Base-by-base conservation (phyloP, 1,284 basidiomycete species). In the Paramarasmius palmivorus region DNA sequence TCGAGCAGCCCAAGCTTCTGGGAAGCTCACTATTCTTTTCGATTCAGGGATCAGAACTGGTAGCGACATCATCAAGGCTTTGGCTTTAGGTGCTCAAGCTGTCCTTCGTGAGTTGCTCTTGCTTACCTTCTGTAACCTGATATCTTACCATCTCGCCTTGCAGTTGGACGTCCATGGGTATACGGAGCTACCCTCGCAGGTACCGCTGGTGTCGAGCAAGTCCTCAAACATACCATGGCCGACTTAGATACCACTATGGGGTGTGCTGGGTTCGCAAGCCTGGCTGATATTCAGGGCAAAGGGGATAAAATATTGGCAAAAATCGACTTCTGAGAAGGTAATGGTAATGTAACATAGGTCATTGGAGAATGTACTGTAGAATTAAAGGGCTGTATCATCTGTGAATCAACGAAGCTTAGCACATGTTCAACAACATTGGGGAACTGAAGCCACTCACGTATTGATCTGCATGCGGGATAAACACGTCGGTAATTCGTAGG, bases 31-130 rank as follows among this genome's bases (percentile, higher is more conserved):
- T 0, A 73, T 93, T 26, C 70, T 93, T 3, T 92, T 92, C 63
- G 90, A 93, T 63, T 92, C 88, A 3, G 90, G 90, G 2, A 83
- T 92, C 54, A 81, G 90, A 34, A 86, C 82, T 1, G 90, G 87
- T 3, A 79, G 82, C 49, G 90, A 92, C 57, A 79, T 91, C 41
- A 77, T 92, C 66, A 91, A 91, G 68, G 89, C 89, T 0, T 64
- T 88, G n/a, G 84, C 86, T 1, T 68, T 88, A 0, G 86, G 86
- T 38, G 86, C 86, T 1, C 81, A 88, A 60, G 86, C 71, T 26
- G 79, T 89, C 9, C 62, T 88, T 17, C 64, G 86, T 88, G 59
- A 61, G 86, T 77, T n/a, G 32, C 35, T 49, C 25, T 9, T 49
- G 23, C 35, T 46, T 6, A 23, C 26, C 9, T 36, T 17, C n/a